These are phyloP conservation scores for Nectriaceae sp. DNA, from an alignment of 2,329 filamentous ascomycete species.

Conservation along the genomic window DNA sequence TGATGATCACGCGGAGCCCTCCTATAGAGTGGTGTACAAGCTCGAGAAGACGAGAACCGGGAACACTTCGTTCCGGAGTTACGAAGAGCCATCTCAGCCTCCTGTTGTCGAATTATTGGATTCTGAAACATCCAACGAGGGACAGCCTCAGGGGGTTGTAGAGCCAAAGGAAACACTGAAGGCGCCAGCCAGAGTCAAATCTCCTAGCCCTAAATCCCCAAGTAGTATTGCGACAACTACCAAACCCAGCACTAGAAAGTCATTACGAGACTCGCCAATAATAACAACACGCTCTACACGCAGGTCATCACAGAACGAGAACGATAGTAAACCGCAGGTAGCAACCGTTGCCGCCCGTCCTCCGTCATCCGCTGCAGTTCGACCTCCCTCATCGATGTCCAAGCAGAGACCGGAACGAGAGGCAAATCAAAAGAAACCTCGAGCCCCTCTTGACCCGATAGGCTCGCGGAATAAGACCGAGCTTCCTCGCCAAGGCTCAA, in stretches of 20 bases:
- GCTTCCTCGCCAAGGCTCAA: conserved; percentile 15
- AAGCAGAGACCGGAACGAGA: conserved; percentile 18
- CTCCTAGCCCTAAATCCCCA: no score
- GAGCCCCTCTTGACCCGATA: conserved; percentile 15
- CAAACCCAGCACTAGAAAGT: not conserved
- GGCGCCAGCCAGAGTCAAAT: no score
- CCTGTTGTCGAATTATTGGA: conserved; percentile 30
- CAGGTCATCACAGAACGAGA: not conserved
- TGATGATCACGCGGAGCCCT: conserved; percentile 30
- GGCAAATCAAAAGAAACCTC: conserved; percentile 26
- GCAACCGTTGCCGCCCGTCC: no score
- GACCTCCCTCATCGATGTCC: conserved; percentile 11
- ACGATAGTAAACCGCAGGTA: conserved; percentile 9
- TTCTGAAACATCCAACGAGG: conserved; percentile 16
- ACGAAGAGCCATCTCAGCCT: conserved; percentile 29
- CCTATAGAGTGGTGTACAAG: conserved; percentile 61
- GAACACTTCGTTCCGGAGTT: conserved; percentile 41
- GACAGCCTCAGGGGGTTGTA: conserved; percentile 10
- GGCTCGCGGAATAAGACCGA: conserved; percentile 33
- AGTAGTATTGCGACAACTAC: no score
- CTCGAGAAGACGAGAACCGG: conserved; percentile 55
- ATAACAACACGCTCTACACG: no score
- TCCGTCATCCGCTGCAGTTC: conserved; percentile 12
- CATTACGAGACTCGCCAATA: no score
- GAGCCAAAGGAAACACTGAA: no score